Evolutionary conservation across 768 basidiomycete species (phyloP).

Genomic region (Holtermanniella nyarrowii): DNA sequence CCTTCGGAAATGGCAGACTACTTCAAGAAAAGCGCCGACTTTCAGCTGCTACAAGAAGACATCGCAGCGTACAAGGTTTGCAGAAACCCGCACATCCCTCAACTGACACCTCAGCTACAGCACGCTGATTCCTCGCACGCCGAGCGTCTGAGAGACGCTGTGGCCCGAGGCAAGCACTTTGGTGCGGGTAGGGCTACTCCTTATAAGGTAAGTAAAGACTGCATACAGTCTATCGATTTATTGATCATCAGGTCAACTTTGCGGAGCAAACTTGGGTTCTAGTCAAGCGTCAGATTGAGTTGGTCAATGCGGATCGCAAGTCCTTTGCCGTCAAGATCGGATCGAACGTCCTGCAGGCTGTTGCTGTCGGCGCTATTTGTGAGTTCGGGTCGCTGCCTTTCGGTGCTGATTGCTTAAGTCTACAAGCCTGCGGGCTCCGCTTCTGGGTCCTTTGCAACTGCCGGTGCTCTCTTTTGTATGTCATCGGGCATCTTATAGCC

Average conservation of each 20-base stretch:
- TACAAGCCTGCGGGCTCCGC: conserved; percentile 5
- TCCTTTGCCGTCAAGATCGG: background rate
- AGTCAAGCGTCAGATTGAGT: background rate
- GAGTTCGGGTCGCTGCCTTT: conserved; percentile 1
- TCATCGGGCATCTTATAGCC: background rate
- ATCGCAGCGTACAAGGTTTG: conserved; percentile 10
- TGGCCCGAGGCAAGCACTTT: conserved; percentile 1
- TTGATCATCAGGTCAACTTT: background rate
- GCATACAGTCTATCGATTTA: background rate
- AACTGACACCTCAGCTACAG: conserved; percentile 10
- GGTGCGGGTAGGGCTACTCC: conserved; percentile 3
- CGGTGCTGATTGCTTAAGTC: conserved; percentile 5
- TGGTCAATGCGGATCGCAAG: background rate
- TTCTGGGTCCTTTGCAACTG: conserved; percentile 1
- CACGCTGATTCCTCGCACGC: conserved; percentile 11
- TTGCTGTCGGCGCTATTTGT: background rate
- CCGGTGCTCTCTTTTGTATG: conserved; percentile 5
- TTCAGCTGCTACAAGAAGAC: background rate
- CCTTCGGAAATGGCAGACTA: background rate
- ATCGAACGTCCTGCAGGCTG: conserved; percentile 4
- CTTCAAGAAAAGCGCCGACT: background rate
- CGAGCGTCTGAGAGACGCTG: background rate
- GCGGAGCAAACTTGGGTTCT: background rate
- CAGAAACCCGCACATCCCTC: conserved; percentile 8
- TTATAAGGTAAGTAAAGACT: background rate